Base-by-base conservation (phyloP, 2,329 filamentous ascomycete species). In the Colletotrichum sp. region DNA sequence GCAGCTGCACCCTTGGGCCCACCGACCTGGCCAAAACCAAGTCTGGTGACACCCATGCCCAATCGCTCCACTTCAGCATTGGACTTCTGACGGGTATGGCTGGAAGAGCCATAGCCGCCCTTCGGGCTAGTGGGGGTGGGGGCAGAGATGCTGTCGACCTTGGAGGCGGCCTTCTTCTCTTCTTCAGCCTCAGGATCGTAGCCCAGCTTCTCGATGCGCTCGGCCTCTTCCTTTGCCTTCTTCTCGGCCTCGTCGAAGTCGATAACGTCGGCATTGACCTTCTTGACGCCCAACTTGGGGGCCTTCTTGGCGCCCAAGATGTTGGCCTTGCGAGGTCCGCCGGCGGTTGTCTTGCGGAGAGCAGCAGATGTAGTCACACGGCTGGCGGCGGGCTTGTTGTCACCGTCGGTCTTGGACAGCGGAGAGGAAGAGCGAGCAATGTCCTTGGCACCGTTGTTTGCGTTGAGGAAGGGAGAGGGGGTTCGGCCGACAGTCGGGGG, bases 231-330 rank as follows among this genome's bases (percentile, higher is more conserved):
- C 85, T 96, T 98, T 59, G 97, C 97, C 87, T 98, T 98, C 86
- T 95, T 95, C 89, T 99, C 97, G 5, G 96, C 97, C 84, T 96
- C 97, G 79, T 99, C 97, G 81, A 99, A 99, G 87, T 99, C 96
- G 78, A 99, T 96, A 15, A 93, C 87, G 79, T 96, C 94, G 62
- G 89, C 90, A 5, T 90, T 92, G 39, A 98, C 92, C 89, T 99
- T 99, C 92, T 99, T 99, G 32, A 93, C 96, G 44, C 96, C 97
- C 13, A 99, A 90, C 88, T 98, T 98, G 60, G 91, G 94, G 8
- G 89, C 90, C 88, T 96, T 97, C 89, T 96, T 97, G 36, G 94
- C 94, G 75, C 95, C 94, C 28, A 98, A 90, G n/a, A 98, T 93
- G 81, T 95, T 97, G 71, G 93, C 89, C 88, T 98, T 98, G 85